phyloP scores from a whole-genome alignment of 208 protist species.

The Trypanosoma scelopori region DNA sequence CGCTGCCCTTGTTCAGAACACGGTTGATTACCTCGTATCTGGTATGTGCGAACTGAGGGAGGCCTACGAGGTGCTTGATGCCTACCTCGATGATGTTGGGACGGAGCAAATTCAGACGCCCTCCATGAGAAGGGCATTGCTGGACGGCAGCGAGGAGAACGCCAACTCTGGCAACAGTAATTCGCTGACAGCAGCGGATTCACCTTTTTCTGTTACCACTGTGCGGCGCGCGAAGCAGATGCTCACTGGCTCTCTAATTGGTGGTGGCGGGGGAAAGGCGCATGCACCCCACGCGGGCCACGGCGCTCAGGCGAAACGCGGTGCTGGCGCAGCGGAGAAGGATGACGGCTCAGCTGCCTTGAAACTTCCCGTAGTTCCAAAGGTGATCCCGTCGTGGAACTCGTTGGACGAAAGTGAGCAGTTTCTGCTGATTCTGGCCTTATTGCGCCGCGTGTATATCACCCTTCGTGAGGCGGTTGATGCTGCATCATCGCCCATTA shows the following conservation, averaged over 20 bases:
- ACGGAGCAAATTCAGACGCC: conserved; percentile 62
- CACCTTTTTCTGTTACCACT: conserved; percentile 47
- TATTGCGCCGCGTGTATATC: conserved; percentile 39
- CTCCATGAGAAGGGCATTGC: not conserved
- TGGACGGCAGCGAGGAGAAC: conserved; percentile 21
- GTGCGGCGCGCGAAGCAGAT: conserved; percentile 31
- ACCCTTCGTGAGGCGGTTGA: conserved; percentile 8
- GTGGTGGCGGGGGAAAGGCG: conserved; percentile 4
- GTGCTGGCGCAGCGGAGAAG: conserved; percentile 5
- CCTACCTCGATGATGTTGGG: conserved; percentile 69
- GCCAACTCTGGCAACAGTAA: conserved; percentile 8
- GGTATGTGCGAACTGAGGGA: conserved; percentile 15
- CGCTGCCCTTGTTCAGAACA: conserved; percentile 80
- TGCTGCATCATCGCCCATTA: not conserved
- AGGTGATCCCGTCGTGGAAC: conserved; percentile 73
- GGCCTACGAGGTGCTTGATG: conserved; percentile 45
- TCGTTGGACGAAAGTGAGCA: conserved; percentile 56
- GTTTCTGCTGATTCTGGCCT: conserved; percentile 50
- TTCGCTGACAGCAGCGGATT: conserved; percentile 13
- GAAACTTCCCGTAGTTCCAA: conserved; percentile 31
- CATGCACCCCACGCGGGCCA: conserved; percentile 7
- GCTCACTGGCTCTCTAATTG: conserved; percentile 5
- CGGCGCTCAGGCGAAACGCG: conserved; percentile 4
- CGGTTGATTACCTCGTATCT: conserved; percentile 53
- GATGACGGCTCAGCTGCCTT: not conserved